phyloP scores from a whole-genome alignment of 257 asterid genomes.

The Linaria vulgaris region DNA sequence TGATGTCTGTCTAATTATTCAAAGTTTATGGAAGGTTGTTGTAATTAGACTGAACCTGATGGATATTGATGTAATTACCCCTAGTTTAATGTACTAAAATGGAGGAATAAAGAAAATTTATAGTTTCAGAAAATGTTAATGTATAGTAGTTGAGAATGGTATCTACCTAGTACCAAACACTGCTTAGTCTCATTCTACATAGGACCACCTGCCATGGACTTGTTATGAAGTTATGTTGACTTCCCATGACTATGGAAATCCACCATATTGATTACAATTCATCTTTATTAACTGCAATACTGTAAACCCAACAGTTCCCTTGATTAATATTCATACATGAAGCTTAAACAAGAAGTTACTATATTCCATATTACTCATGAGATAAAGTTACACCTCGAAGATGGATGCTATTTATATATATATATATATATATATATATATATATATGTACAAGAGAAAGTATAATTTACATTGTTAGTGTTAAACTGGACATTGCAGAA shows the following conservation, averaged over 20 bases:
- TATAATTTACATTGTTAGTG: constrained; percentile 22
- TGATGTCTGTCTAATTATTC: too few relatives aligned
- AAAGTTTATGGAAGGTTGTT: too few relatives aligned
- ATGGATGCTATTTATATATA: constrained; percentile 5
- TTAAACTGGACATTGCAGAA: constrained; percentile 1
- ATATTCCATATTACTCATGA: constrained; percentile 6
- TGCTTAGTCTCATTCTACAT: too few relatives aligned
- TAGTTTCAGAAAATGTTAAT: too few relatives aligned
- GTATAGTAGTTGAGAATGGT: too few relatives aligned
- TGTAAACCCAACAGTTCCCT: not conserved
- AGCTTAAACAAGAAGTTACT: not conserved
- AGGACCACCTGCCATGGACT: constrained; percentile 26
- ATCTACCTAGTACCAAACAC: too few relatives aligned
- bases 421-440: not conserved
- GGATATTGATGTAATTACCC: too few relatives aligned
- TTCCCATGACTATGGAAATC: constrained; percentile 5
- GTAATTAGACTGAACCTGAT: too few relatives aligned
- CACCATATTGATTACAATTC: not conserved
- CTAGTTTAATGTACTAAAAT: not conserved
- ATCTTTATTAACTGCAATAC: too few relatives aligned
- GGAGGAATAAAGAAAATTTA: constrained; percentile 1
- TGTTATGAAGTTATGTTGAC: constrained; percentile 10
- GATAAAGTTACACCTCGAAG: not conserved
- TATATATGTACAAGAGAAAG: too few relatives aligned
- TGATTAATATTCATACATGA: not conserved